A percentile compares a stretch with the other conserved stretches of the same genome.
Evolutionary conservation across 2,329 filamentous ascomycete species (phyloP).

Genomic region (Epichloe coenophiala): DNA sequence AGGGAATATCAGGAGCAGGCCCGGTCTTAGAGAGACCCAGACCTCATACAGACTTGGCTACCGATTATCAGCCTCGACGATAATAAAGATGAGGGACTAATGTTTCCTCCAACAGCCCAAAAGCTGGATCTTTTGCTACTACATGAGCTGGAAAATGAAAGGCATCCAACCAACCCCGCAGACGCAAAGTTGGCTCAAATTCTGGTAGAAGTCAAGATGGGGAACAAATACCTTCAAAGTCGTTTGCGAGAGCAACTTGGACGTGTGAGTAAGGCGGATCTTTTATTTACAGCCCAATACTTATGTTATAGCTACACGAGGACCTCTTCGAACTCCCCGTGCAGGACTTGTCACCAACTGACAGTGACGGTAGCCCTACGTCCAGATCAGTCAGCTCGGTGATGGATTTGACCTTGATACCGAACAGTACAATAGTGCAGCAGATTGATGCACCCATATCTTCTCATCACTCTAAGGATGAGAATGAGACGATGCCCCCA

Average conservation of each 20-base stretch:
- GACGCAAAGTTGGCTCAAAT: conserved; percentile 3
- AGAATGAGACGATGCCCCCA: not conserved
- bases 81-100: conserved; percentile 3
- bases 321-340: not conserved
- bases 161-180: not conserved
- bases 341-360: not conserved
- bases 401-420: not conserved
- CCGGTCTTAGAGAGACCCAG: conserved; percentile 2
- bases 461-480: not conserved
- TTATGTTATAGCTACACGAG: conserved; percentile 2
- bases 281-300: not conserved
- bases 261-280: not conserved
- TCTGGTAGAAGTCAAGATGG: not conserved
- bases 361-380: not conserved
- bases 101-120: conserved; percentile 1
- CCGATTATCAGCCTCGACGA: conserved; percentile 3
- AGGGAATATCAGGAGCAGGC: conserved; percentile 1
- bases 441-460: not conserved
- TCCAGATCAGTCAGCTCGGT: not conserved
- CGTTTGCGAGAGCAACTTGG: not conserved
- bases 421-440: not conserved
- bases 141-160: conserved; percentile 4
- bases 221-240: not conserved
- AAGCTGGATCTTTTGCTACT: conserved; percentile 1
- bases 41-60: conserved; percentile 4